Evolutionary conservation across 2,329 filamentous ascomycete species (phyloP).

Genomic region (Claviceps citrina): DNA sequence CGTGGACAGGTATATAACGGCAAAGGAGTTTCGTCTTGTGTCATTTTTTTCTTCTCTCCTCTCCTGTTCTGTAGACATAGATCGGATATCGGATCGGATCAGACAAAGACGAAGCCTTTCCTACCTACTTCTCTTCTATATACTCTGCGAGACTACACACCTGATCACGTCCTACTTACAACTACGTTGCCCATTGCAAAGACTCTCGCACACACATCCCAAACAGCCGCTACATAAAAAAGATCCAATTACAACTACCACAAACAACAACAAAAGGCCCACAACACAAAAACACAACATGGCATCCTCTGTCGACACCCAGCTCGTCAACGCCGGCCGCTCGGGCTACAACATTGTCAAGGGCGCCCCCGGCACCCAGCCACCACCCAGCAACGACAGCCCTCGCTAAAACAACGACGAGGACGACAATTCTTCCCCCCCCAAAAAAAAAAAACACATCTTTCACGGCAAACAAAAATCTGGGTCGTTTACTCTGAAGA

Average conservation of each 20-base stretch:
- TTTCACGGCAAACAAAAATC: no score
- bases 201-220: no score
- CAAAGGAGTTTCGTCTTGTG: neutral
- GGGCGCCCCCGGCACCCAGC: constrained; percentile 12
- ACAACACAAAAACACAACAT: constrained; percentile 1
- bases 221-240: neutral
- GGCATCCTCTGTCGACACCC: constrained; percentile 12
- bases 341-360: constrained; percentile 28
- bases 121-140: no score
- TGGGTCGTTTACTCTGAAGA: no score
- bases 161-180: no score
- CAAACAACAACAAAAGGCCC: neutral
- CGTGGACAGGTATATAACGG: neutral
- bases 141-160: no score
- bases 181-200: no score
- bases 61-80: neutral
- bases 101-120: no score
- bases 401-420: constrained; percentile 12
- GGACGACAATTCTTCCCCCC: no score
- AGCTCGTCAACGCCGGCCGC: constrained; percentile 24
- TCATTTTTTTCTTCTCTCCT: neutral
- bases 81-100: no score
- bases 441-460: no score
- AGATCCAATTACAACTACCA: neutral
- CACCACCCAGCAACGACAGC: constrained; percentile 2